Conservation (phyloP, 1,284 basidiomycete species). For the Ustilago bromivora region DNA sequence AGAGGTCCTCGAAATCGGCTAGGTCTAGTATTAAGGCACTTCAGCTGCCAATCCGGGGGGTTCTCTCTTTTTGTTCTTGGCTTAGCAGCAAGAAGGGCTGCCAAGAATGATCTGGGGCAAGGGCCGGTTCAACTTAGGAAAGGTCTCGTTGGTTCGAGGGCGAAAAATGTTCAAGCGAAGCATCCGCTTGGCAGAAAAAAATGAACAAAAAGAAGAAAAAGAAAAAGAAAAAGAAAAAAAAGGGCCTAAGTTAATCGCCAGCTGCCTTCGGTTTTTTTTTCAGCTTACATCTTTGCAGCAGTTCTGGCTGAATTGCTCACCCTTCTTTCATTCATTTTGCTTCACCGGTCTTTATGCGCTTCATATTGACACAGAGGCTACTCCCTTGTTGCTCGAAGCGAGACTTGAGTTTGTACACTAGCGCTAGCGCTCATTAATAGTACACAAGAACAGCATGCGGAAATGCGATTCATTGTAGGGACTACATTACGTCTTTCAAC, state of each 20-base stretch:
- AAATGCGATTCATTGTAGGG: not conserved
- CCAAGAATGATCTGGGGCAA: no score
- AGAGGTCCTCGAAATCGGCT: not conserved
- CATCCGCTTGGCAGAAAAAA: not conserved
- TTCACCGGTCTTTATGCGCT: not conserved
- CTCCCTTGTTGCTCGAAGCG: not conserved
- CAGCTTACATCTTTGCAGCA: not conserved
- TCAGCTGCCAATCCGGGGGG: no score
- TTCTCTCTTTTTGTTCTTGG: no score
- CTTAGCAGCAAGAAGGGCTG: no score
- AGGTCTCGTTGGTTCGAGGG: not conserved
- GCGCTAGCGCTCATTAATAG: not conserved
- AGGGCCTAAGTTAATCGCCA: no score
- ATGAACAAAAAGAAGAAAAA: no score
- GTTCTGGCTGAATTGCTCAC: not conserved
- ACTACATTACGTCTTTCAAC: not conserved
- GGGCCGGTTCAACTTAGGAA: no score
- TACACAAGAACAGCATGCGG: not conserved
- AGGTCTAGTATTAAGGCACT: not conserved
- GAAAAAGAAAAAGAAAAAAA: no score
- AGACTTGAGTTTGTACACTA: slow-evolving; percentile 1
- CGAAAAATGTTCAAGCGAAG: not conserved
- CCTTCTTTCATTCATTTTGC: not conserved
- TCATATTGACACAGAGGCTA: not conserved
- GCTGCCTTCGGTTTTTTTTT: no score